Base-by-base conservation (phyloP, 78 protist genomes). In the Paratrimastix pyriformis region DNA sequence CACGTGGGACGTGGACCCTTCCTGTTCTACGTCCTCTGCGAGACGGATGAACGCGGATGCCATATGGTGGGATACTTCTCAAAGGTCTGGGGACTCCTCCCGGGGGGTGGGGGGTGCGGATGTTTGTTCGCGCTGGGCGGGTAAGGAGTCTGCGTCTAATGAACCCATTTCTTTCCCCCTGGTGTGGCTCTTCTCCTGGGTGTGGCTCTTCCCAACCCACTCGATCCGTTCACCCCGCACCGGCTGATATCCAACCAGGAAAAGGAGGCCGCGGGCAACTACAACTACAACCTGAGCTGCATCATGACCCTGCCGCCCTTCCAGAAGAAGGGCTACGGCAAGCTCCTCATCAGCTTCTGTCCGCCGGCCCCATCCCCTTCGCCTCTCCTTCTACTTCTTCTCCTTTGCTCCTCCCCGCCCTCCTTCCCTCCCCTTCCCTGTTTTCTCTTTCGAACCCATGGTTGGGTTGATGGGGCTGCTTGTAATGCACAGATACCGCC, bases 291-390 rank as follows among this genome's bases (percentile, higher is more conserved):
- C 64, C 59, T 73, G 3, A 2, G 60, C 40, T 73, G 77, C 40
- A 73, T 73, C 37, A 2, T 54, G 33, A 35, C 40, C 32, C 59
- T 73, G 13, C 97, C 98, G 1, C 95, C 87, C 0, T 83, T 65
- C 60, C 96, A 93, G 87, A 40, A 93, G 13, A 82, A 86, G 74
- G 99, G 99, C 18, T 94, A 81, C 70, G 97, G 98, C 5, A 77
- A 83, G 59, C 33, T 92, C 33, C 83, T 94, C 52, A 94, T 94
- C 60, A 71, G 87, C 45, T 86, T 91, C 66, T 72, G 87, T 83
- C 35, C 24, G 85, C 59, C n/a, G 15, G 4, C 33, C 15, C 15
- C 59, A 13, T 54, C 59, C 45, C 2, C 6, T 1, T 45, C 62
- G 24, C 44, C 26, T 55, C 30, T 15, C 44, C 40, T 11, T n/a